Evolutionary conservation across 140 eudicot species (phyloP).

Genomic region (Cichorium intybus): DNA sequence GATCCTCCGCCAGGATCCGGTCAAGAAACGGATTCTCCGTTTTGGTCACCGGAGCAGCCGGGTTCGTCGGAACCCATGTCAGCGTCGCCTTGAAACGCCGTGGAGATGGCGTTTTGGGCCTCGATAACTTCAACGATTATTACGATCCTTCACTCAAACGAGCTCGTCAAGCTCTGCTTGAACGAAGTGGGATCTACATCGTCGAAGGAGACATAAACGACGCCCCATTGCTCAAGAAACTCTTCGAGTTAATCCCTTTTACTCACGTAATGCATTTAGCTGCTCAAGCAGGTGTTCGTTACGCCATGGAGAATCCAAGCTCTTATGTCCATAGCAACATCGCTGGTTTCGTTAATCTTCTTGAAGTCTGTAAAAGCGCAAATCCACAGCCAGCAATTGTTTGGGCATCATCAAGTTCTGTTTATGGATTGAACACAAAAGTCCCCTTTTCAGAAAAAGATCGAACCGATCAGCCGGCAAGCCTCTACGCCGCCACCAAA

Average conservation of each 20-base stretch:
- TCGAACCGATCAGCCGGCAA: conserved; percentile 96
- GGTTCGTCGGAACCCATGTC: conserved; percentile 96
- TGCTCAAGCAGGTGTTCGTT: conserved; percentile 95
- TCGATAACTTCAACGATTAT: conserved; percentile 80
- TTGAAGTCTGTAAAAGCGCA: conserved; percentile 73
- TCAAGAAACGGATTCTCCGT: conserved; percentile 72
- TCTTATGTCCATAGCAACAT: conserved; percentile 90
- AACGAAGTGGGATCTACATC: conserved; percentile 63
- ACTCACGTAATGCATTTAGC: conserved; percentile 94
- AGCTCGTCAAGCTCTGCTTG: conserved; percentile 68
- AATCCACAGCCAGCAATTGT: conserved; percentile 94
- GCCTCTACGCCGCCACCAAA: conserved; percentile 91
- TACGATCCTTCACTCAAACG: conserved; percentile 83
- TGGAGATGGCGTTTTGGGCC: conserved; percentile 93
- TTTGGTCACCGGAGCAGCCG: conserved; percentile 92
- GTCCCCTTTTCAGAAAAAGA: conserved; percentile 94
- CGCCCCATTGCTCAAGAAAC: conserved; percentile 48
- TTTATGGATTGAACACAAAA: conserved; percentile 79
- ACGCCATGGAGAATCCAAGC: conserved; percentile 85
- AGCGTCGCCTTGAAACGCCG: conserved; percentile 85
- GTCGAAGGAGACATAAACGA: conserved; percentile 96
- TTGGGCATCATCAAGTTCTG: conserved; percentile 97
- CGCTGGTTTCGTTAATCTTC: conserved; percentile 78
- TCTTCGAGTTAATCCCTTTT: conserved; percentile 64
- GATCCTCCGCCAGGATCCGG: conserved; percentile 68